phyloP scores from a whole-genome alignment of 345 rosid genomes.

The Hibiscus syriacus region DNA sequence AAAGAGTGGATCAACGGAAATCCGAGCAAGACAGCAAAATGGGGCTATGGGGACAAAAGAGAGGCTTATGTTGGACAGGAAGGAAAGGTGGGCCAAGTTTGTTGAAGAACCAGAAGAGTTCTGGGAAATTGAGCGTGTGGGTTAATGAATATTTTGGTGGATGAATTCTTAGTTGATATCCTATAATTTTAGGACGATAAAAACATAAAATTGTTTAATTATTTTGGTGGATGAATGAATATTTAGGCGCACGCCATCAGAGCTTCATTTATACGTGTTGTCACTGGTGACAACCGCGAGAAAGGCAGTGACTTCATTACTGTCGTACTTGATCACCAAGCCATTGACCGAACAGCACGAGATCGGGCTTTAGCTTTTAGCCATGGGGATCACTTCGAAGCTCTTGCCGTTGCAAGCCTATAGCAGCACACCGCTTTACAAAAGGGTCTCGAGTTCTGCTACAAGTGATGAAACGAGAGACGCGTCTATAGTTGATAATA shows the following conservation, averaged over 20 bases:
- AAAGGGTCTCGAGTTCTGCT: slow-evolving; percentile 11
- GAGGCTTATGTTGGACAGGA: too few species aligned
- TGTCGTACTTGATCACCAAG: slow-evolving; percentile 83
- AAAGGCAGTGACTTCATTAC: slow-evolving; percentile 64
- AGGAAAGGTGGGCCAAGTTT: too few species aligned
- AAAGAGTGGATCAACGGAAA: too few species aligned
- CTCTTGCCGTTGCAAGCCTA: slow-evolving; percentile 38
- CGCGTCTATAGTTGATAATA: slow-evolving; percentile 17
- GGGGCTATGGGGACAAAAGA: too few species aligned
- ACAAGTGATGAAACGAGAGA: not conserved
- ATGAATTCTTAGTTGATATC: slow-evolving; percentile 10
- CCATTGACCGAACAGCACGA: slow-evolving; percentile 79
- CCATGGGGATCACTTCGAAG: slow-evolving; percentile 70
- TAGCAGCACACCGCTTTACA: slow-evolving; percentile 1
- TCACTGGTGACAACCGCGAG: slow-evolving; percentile 55
- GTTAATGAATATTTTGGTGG: not conserved
- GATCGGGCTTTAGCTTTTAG: slow-evolving; percentile 48
- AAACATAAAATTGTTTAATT: too few species aligned
- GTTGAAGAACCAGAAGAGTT: too few species aligned
- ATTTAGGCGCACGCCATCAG: not conserved
- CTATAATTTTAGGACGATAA: not conserved
- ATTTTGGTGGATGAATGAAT: not conserved
- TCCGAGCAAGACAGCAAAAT: too few species aligned
- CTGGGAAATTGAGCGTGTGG: not conserved
- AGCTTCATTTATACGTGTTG: not conserved